Base-by-base conservation (phyloP, 2,329 filamentous ascomycete genomes). In the Bipolaris gigantea region DNA sequence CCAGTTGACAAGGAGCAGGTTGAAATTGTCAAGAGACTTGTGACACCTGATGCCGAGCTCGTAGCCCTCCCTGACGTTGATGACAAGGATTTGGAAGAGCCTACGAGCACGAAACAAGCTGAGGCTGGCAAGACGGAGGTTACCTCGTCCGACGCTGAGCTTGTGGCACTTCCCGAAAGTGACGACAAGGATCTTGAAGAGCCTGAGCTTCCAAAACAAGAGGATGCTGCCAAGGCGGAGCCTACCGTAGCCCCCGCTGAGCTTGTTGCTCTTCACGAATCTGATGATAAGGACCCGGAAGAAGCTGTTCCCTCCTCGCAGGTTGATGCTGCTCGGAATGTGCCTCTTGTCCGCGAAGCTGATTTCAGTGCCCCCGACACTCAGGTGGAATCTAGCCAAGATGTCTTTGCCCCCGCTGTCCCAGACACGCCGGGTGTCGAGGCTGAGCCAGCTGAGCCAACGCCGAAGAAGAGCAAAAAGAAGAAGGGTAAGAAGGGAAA, bases 401-500 rank as follows among this genome's bases (percentile, higher is more conserved):
- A 64, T 10, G 34, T 36, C 18, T 4, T 15, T 25, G 33, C 48
- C 11, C 35, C 43, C 8, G 25, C 39, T 16, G 35, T 49, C 23
- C 35, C 55, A 1, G 19, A 18, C 19, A 21, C 38, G 13, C 38
- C 38, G n/a, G 19, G 23, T 21, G 19, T 25, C 9, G 38, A 40
- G 19, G 38, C 38, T 15, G 38, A 40, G 19, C 5, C 11, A 25
- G 27, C 32, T 5, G 55, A 55, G 25, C 44, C 48, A 45, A 13
- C 40, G 7, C 60, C 58, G 3, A 66, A 66, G 48, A 65, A 63
- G 46, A 43, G 52, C 51, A 64, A 64, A 43, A 65, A 69, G 53
- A 67, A 66, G 56, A 68, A 67, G 55, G 50, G 50, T 9, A 66
- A 65, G 56, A 65, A 67, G 35, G 57, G 41, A 15, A 64, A 61